Conservation (phyloP, 805 yeast genomes). For the Yarrowia porcina region DNA sequence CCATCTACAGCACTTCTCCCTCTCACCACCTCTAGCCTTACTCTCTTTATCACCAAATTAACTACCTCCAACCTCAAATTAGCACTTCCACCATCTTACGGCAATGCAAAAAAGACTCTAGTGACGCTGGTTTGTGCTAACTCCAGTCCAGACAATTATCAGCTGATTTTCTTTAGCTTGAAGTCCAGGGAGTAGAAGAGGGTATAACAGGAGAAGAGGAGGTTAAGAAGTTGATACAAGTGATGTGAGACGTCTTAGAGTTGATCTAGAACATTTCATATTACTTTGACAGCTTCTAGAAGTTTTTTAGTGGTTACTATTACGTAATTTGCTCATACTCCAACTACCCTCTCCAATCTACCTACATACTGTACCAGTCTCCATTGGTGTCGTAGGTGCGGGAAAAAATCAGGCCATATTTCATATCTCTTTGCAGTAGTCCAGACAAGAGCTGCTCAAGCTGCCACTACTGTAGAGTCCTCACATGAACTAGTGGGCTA, state of each 20-base stretch:
- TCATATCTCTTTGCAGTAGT: neutral
- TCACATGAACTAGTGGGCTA: neutral
- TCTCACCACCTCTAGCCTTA: too few species aligned
- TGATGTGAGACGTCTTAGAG: too few species aligned
- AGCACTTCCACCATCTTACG: neutral
- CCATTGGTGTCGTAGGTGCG: too few species aligned
- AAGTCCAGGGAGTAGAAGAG: neutral
- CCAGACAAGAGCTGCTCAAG: neutral
- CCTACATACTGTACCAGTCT: too few species aligned
- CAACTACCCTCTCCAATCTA: too few species aligned
- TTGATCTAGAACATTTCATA: neutral
- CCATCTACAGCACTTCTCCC: too few species aligned
- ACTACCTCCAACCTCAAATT: neutral
- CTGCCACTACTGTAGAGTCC: neutral
- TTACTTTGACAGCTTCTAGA: neutral
- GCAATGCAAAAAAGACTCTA: neutral
- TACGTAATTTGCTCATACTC: too few species aligned
- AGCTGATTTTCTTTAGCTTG: neutral
- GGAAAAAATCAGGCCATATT: slow-evolving; percentile 1
- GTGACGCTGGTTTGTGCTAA: neutral
- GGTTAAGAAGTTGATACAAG: neutral
- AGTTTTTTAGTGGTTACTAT: too few species aligned
- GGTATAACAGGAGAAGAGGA: neutral
- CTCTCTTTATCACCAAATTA: neutral
- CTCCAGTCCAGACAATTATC: slow-evolving; percentile 1